These are phyloP conservation scores for Agrocybe praecox DNA, from an alignment of 768 basidiomycete genomes.

Conservation along the genomic window DNA sequence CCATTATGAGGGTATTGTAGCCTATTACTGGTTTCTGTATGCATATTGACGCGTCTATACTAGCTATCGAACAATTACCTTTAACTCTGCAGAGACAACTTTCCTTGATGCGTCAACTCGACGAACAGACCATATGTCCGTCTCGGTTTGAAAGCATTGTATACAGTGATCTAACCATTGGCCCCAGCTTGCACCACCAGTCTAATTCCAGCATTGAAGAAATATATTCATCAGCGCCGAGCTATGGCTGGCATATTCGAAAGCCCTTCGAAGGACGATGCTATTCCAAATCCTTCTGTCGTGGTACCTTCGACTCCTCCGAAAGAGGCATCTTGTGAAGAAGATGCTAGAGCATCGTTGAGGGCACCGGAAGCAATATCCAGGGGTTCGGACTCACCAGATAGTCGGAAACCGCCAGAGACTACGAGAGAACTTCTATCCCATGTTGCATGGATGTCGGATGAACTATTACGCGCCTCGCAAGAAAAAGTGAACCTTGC, in stretches of 20 bases:
- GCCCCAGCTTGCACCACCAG: constrained; percentile 33
- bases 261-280: not conserved
- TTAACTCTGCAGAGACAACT: constrained; percentile 73
- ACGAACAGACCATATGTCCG: constrained; percentile 63
- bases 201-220: constrained; percentile 45
- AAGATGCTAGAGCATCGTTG: not conserved
- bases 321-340: not conserved
- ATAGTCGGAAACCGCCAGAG: constrained; percentile 28
- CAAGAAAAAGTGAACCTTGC: constrained; percentile 83
- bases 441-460: constrained; percentile 58
- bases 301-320: not conserved
- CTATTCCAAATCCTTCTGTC: not conserved
- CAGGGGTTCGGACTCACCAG: constrained; percentile 22
- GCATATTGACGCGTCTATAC: not conserved
- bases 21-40: not conserved
- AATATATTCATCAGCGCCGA: constrained; percentile 41
- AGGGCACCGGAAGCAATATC: constrained; percentile 11
- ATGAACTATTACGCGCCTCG: constrained; percentile 61
- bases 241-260: constrained; percentile 11
- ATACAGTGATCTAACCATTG: not conserved
- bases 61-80: constrained; percentile 81
- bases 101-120: constrained; percentile 71
- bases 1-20: constrained; percentile 67
- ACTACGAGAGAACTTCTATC: constrained; percentile 55
- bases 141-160: not conserved